Percentiles rank a stretch among this genome's conserved stretches.
Conservation (phyloP, 1,284 basidiomycete genomes). For the Cutaneotrichosporon cyanovorans region DNA sequence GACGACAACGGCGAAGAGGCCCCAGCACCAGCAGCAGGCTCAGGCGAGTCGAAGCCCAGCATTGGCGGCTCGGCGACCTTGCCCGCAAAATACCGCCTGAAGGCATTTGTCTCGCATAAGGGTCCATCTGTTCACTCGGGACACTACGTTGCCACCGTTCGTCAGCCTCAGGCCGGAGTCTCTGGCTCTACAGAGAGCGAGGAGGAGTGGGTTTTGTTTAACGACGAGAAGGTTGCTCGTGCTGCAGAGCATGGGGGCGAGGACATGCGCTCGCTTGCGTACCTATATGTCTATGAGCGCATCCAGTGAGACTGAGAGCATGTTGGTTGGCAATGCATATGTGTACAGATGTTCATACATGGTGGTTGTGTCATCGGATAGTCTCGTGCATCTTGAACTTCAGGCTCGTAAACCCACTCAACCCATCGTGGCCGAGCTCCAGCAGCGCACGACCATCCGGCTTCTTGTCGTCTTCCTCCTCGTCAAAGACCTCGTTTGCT, state of each 20-base stretch:
- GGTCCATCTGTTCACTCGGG: constrained; percentile 90
- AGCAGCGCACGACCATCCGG: constrained; percentile 21
- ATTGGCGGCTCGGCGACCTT: constrained; percentile 54
- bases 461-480: constrained; percentile 5
- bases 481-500: background rate
- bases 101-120: constrained; percentile 95
- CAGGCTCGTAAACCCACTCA: constrained; percentile 52
- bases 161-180: constrained; percentile 34
- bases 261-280: constrained; percentile 71
- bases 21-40: constrained; percentile 11
- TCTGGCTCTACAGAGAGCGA: constrained; percentile 32
- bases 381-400: constrained; percentile 69
- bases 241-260: constrained; percentile 55
- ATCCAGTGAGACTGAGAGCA: constrained; percentile 12
- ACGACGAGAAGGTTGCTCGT: constrained; percentile 90
- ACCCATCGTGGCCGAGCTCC: constrained; percentile 40
- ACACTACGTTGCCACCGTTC: constrained; percentile 58
- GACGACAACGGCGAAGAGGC: constrained; percentile 66
- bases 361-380: constrained; percentile 49
- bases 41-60: constrained; percentile 4
- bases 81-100: constrained; percentile 71
- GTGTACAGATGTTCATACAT: constrained; percentile 1
- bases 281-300: constrained; percentile 80
- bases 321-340: background rate
- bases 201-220: constrained; percentile 77